Base-by-base conservation (phyloP, 2,329 filamentous ascomycete species). In the Colletotrichum sp. region DNA sequence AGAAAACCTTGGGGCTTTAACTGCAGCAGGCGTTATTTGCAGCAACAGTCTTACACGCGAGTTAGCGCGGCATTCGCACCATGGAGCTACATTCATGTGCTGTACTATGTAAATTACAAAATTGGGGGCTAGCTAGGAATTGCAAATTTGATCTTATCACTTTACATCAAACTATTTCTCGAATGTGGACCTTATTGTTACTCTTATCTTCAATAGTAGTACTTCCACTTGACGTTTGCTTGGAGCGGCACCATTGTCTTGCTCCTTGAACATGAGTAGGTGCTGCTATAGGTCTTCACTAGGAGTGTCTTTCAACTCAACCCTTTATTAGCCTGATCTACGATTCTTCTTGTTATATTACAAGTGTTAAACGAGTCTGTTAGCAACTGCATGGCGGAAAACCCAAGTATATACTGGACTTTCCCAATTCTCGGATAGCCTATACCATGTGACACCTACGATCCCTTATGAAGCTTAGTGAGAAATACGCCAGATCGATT, bases 61-160 rank as follows among this genome's bases (percentile, higher is more conserved):
- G 66, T 8, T n/a, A 59, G 73, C 63, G 26, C 59, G 16, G 34
- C 32, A 34, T 59, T 72, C 15, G 18, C 36, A 44, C 28, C 52
- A 62, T 72, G 36, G 26, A 39, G 73, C 44, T 21, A 52, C 28
- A 52, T 52, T 21, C 63, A 52, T 44, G 63, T 26, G 49, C 32
- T 76, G 69, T 76, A 72, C 39, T 76, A 59, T 76, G 72, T 75
- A 76, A 72, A 60, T n/a, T 44, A 72, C 55, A 75, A 76, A 72
- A 64, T 67, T 59, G 36, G 69, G 69, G 63, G 55, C 15, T 67
- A 75, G 52, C 49, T 72, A 62, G 60, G 72, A 44, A 75, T 21
- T 21, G 69, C 49, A 24, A 75, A 72, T 30, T 24, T 75, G n/a
- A 34, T 26, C n/a, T 70, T 34, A 52, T 2, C 4, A 59, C 64